Base-by-base conservation (phyloP, 2,329 filamentous ascomycete genomes). In the Ceratocystiopsis sp. region DNA sequence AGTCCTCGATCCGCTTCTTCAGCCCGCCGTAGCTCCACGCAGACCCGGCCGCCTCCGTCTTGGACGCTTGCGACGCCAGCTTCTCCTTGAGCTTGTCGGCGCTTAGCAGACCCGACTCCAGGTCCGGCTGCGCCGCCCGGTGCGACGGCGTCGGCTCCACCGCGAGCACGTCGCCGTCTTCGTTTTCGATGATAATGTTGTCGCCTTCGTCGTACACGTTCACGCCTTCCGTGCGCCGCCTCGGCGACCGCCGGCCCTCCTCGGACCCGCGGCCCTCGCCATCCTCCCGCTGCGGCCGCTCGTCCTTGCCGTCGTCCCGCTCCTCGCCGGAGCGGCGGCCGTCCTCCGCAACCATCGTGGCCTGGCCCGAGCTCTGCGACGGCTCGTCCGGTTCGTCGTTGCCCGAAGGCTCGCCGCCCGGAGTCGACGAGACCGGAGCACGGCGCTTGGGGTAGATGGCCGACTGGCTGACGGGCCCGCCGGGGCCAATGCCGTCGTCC, bases 391-490 rank as follows among this genome's bases (percentile, higher is more conserved):
- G 54, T 53, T 56, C 53, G 38, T 55, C 50, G 3, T 50, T 50
- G 29, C 46, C 50, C 10, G 46, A 39, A 12, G 45, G 40, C 37
- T 48, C 49, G 32, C 38, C 47, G 13, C 42, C 49, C 18, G 35
- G 21, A 39, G 34, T 13, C n/a, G 42, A 40, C 5, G 38, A 15
- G 7, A 14, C 35, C 5, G 36, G 52, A 39, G 43, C 52, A 41
- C 61, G 63, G 13, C 67, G 65, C 45, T 66, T 64, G 3, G 91
- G 91, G 50, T 74, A 78, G 52, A 96, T 95, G 19, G 91, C 91
- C 34, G 89, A 94, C 55, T 93, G 78, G 47, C 75, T 83, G 51
- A 96, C 80, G 3, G 86, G 91, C 0, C 91, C 91, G 48, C 91
- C 91, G 3, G 83, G 80, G 3, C 78, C 82, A 51, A 74, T 71